phyloP scores from a whole-genome alignment of 345 rosid genomes.

The Eutrema japonicum region DNA sequence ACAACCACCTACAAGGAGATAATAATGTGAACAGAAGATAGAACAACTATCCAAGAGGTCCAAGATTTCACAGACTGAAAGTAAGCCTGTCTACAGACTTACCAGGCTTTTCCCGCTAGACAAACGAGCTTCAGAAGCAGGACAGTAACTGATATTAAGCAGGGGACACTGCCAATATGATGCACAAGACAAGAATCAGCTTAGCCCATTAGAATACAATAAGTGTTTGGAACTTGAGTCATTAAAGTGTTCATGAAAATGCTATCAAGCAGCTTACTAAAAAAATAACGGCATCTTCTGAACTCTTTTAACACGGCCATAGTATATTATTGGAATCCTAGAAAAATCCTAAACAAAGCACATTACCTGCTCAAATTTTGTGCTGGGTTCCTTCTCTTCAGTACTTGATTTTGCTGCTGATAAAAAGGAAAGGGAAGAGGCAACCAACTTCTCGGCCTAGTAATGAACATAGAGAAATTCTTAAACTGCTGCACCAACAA shows the following conservation, averaged over 20 bases:
- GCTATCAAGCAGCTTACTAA: not conserved
- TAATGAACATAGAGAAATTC: slow-evolving; percentile 36
- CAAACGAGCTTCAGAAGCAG: slow-evolving; percentile 74
- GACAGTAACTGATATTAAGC: slow-evolving; percentile 92
- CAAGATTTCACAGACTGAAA: slow-evolving; percentile 27
- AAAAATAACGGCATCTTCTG: slow-evolving; percentile 1
- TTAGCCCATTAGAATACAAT: slow-evolving; percentile 5
- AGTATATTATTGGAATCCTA: slow-evolving; percentile 19
- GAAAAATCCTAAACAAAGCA: slow-evolving; percentile 8
- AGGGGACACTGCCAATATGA: slow-evolving; percentile 78
- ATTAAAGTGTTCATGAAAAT: slow-evolving; percentile 22
- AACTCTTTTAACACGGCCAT: slow-evolving; percentile 19
- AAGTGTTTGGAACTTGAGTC: slow-evolving; percentile 11
- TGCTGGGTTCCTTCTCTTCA: slow-evolving; percentile 45
- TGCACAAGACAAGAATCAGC: slow-evolving; percentile 39
- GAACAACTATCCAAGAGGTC: slow-evolving; percentile 29
- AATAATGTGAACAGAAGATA: slow-evolving; percentile 25
- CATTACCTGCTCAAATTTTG: slow-evolving; percentile 74
- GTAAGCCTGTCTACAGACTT: slow-evolving; percentile 31
- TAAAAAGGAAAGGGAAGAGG: slow-evolving; percentile 74
- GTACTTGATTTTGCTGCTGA: slow-evolving; percentile 53
- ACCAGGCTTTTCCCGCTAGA: slow-evolving; percentile 77
- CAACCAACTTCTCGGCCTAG: slow-evolving; percentile 84
- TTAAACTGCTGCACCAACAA: slow-evolving; percentile 27
- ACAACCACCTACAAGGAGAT: slow-evolving; percentile 63